Evolutionary conservation across 306 rosid genomes (phyloP), one percentile per base, ranked within the genome.

Genomic region (Albizia julibrissin): DNA sequence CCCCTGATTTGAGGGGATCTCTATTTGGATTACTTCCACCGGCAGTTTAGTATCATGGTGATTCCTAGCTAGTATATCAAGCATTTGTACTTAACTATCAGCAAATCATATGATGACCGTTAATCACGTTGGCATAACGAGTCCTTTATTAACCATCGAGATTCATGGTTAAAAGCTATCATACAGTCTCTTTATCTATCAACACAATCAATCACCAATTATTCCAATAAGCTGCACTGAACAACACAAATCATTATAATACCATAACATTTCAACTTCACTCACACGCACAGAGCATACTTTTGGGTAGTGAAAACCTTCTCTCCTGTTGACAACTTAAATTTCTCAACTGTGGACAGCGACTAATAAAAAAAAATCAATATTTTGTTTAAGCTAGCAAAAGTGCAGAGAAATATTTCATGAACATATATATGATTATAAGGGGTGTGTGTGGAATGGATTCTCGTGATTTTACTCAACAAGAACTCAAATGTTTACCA

Each of bases 1-100:
- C 64, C 7, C 64, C 13, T 56, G 29, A 21, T 21, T 52, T 52
- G 22, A 52, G 61, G 24, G 59, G 61, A 14, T 14, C 18, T 16
- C 8, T 3, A 50, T 10, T 6, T 52, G 10, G 96, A 91, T 90
- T 83, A 91, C 79, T 31, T 93, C 98, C 84, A 69, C 89, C 94
- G 91, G 74, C 72, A 93, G 91, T 70, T 86, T 82, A 71, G 83
- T 82, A 87, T 95, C 89, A 44, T 89, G 90, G 71, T 87, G 89
- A 24, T 86, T 75, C 91, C 90, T 84, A 72, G 97, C 94, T 84
- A 71, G 96, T 93, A 88, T 88, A 58, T 19, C 52, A 33, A 0
- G 37, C 37, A 33, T 31, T 96, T 95, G 85, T 82, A 83, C 46
- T 69, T 56, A 74, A 80, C 52, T 73, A 22, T 66, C 70, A 83